These are phyloP conservation scores for Margaritispora aquatica DNA, from an alignment of 495 filamentous ascomycete genomes.

Conservation along the genomic window DNA sequence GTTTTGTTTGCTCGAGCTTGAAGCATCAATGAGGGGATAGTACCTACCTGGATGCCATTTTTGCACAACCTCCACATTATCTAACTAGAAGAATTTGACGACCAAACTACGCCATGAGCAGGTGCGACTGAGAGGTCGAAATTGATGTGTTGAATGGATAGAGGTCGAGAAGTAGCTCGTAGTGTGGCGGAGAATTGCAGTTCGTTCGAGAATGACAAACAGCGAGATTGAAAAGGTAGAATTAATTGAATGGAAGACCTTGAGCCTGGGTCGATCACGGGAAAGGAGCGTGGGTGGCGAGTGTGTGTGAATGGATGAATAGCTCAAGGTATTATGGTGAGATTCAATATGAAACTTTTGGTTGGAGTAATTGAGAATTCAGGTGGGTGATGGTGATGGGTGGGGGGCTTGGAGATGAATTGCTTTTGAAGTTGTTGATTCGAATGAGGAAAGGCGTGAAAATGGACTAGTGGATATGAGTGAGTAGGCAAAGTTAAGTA, in stretches of 20 bases:
- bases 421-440: neutral
- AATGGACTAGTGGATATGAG: neutral
- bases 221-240: too few relatives aligned
- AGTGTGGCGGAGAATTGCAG: neutral
- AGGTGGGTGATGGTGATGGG: neutral
- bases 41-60: conserved; percentile 49
- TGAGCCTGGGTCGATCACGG: too few relatives aligned
- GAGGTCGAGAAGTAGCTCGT: neutral
- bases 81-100: neutral
- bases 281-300: too few relatives aligned
- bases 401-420: neutral
- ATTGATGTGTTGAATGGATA: neutral
- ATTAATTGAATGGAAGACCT: too few relatives aligned
- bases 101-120: neutral
- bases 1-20: too few relatives aligned
- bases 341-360: too few relatives aligned
- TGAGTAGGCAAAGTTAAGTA: too few relatives aligned
- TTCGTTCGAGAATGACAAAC: too few relatives aligned
- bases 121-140: neutral
- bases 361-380: too few relatives aligned
- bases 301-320: too few relatives aligned
- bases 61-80: conserved; percentile 24
- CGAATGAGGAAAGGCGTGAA: neutral
- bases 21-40: neutral
- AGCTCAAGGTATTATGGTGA: too few relatives aligned